Evolutionary conservation across 192 early-diverging fungal genomes (phyloP).

Genomic region (Kickxella alabastrina): DNA sequence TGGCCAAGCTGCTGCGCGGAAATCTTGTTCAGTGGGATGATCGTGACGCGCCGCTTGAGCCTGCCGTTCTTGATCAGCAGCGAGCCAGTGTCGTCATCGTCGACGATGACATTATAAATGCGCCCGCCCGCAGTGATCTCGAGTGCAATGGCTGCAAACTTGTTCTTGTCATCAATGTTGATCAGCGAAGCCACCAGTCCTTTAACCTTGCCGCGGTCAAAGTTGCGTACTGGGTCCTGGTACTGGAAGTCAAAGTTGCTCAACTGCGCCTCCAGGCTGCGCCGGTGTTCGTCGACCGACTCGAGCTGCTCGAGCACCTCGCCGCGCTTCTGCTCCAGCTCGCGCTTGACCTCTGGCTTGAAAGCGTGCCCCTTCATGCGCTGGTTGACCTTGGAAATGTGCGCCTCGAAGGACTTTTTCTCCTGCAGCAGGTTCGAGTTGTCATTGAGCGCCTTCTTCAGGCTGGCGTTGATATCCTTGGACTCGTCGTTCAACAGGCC

Average conservation of each 20-base stretch:
- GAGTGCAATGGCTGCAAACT: slow-evolving; percentile 69
- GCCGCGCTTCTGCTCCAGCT: slow-evolving; percentile 35
- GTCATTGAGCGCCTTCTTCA: slow-evolving; percentile 62
- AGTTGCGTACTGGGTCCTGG: slow-evolving; percentile 75
- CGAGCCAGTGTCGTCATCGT: slow-evolving; percentile 75
- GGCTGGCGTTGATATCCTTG: slow-evolving; percentile 63
- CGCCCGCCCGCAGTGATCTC: slow-evolving; percentile 94
- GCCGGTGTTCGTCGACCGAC: slow-evolving; percentile 34
- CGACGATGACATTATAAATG: slow-evolving; percentile 95
- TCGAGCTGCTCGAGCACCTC: slow-evolving; percentile 35
- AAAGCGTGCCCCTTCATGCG: slow-evolving; percentile 25
- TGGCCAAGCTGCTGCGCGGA: slow-evolving; percentile 41
- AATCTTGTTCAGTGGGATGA: slow-evolving; percentile 98
- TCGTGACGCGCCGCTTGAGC: slow-evolving; percentile 74
- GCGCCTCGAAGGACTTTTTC: slow-evolving; percentile 23
- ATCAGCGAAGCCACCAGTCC: slow-evolving; percentile 93
- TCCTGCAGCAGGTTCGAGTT: slow-evolving; percentile 59
- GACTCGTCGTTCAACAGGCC: slow-evolving; percentile 71
- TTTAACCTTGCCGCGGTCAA: slow-evolving; percentile 85
- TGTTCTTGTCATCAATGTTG: slow-evolving; percentile 64
- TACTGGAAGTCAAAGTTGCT: slow-evolving; percentile 77
- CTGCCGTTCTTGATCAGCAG: slow-evolving; percentile 77
- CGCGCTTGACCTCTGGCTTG: slow-evolving; percentile 30
- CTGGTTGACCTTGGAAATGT: slow-evolving; percentile 12
- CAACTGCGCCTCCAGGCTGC: slow-evolving; percentile 50